These are phyloP conservation scores for Porcisia hertigi DNA, from an alignment of 208 protist species.

Conservation along the genomic window DNA sequence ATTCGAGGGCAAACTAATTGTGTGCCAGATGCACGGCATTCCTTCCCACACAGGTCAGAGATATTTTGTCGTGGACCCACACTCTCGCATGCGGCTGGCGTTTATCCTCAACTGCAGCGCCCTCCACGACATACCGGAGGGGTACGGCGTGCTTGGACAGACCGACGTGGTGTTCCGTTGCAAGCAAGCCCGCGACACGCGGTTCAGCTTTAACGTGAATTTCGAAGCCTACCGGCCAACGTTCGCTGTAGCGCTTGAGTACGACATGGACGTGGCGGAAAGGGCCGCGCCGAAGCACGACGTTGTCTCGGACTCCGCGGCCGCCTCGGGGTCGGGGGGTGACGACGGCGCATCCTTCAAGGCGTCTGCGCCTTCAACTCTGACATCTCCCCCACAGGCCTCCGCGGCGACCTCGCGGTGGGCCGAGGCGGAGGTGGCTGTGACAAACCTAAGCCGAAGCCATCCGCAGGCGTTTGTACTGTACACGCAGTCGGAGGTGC, in stretches of 20 bases:
- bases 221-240: constrained; percentile 74
- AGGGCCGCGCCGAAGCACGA: constrained; percentile 6
- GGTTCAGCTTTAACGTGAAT: constrained; percentile 61
- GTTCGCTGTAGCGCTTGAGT: constrained; percentile 51
- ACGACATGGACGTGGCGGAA: constrained; percentile 31
- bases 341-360: neutral
- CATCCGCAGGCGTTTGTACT: constrained; percentile 36
- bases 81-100: constrained; percentile 71
- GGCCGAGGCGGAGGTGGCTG: constrained; percentile 23
- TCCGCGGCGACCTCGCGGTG: constrained; percentile 10
- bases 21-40: constrained; percentile 76
- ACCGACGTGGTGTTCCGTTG: constrained; percentile 85
- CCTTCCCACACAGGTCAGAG: constrained; percentile 51
- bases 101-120: constrained; percentile 66
- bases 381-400: neutral
- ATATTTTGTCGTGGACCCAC: constrained; percentile 81
- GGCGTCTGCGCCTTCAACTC: constrained; percentile 13
- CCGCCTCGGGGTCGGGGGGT: neutral
- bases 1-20: constrained; percentile 68
- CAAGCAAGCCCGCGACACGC: constrained; percentile 80
- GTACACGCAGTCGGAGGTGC: constrained; percentile 42
- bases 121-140: constrained; percentile 39
- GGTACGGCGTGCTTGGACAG: constrained; percentile 52
- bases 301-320: neutral
- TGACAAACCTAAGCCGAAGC: constrained; percentile 29